Evolutionary conservation across 2,329 filamentous ascomycete species (phyloP).

Genomic region (Pseudogymnoascus sp.): DNA sequence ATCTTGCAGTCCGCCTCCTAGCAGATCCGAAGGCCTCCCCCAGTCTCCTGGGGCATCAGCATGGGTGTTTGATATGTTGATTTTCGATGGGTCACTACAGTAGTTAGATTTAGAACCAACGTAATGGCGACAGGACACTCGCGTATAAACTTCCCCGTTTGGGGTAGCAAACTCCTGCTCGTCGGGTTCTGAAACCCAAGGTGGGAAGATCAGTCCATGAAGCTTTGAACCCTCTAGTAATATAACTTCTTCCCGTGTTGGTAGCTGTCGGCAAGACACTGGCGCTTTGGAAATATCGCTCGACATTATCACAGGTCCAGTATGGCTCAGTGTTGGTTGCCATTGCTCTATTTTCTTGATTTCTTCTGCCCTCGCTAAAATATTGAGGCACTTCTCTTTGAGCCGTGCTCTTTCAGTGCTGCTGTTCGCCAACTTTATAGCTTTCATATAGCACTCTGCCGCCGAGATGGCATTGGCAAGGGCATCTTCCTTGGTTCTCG

Average conservation of each 20-base stretch:
- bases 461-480: slow-evolving; percentile 68
- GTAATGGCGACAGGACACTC: slow-evolving; percentile 28
- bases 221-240: slow-evolving; percentile 69
- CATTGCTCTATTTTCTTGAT: slow-evolving; percentile 49
- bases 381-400: slow-evolving; percentile 57
- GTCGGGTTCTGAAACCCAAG: slow-evolving; percentile 62
- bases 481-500: slow-evolving; percentile 52
- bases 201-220: slow-evolving; percentile 75
- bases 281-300: slow-evolving; percentile 23
- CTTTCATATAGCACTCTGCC: slow-evolving; percentile 74
- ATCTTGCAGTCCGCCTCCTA: slow-evolving; percentile 26
- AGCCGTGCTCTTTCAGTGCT: slow-evolving; percentile 59
- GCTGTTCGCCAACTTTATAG: slow-evolving; percentile 52
- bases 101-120: slow-evolving; percentile 18
- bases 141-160: slow-evolving; percentile 52
- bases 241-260: slow-evolving; percentile 67
- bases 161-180: slow-evolving; percentile 50
- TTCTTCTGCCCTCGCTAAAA: slow-evolving; percentile 64
- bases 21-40: slow-evolving; percentile 66
- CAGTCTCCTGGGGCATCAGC: slow-evolving; percentile 70
- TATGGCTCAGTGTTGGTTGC: slow-evolving; percentile 12
- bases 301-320: slow-evolving; percentile 17
- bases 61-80: slow-evolving; percentile 69
- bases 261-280: slow-evolving; percentile 48
- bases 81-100: slow-evolving; percentile 57